Conservation (phyloP, 2,329 filamentous ascomycete genomes). For the Drechslerella stenobrocha region DNA sequence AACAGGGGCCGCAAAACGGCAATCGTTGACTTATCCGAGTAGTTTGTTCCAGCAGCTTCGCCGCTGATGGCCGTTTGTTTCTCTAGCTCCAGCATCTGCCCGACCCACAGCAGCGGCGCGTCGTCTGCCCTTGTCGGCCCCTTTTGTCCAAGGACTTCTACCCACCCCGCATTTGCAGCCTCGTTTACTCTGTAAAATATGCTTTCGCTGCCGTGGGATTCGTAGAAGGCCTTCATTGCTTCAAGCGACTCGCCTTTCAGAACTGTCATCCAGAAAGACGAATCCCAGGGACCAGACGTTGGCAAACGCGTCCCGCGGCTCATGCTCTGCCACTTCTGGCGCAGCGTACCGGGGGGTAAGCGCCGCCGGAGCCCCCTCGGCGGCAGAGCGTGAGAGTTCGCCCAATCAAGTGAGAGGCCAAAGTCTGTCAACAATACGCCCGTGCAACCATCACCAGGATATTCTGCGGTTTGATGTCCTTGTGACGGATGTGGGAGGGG, state of each 20-base stretch:
- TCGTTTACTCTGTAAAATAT: constrained; percentile 11
- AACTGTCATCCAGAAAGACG: constrained; percentile 23
- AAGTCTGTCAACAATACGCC: constrained; percentile 53
- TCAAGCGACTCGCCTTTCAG: constrained; percentile 15
- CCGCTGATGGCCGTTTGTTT: constrained; percentile 10
- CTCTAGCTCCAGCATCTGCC: constrained; percentile 9
- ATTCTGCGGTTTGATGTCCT: constrained; percentile 54
- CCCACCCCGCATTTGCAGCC: constrained; percentile 5
- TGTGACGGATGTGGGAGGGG: constrained; percentile 52
- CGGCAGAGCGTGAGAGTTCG: constrained; percentile 30
- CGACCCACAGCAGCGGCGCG: constrained; percentile 12
- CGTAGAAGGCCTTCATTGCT: constrained; percentile 12
- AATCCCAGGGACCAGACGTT: constrained; percentile 26
- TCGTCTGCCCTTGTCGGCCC: constrained; percentile 9
- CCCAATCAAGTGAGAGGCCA: constrained; percentile 50
- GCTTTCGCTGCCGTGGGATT: constrained; percentile 10
- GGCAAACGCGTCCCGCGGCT: constrained; percentile 10
- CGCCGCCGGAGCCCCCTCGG: constrained; percentile 19
- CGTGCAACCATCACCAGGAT: constrained; percentile 52
- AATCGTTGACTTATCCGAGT: constrained; percentile 8
- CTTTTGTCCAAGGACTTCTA: constrained; percentile 7
- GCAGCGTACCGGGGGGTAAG: constrained; percentile 12
- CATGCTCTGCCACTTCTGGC: constrained; percentile 19
- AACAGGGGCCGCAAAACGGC: constrained; percentile 18
- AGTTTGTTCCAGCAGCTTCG: constrained; percentile 11